Percentiles rank a stretch among this genome's conserved stretches.
phyloP scores from a whole-genome alignment of 2,329 filamentous ascomycete species.

The Aspergillus melleus region DNA sequence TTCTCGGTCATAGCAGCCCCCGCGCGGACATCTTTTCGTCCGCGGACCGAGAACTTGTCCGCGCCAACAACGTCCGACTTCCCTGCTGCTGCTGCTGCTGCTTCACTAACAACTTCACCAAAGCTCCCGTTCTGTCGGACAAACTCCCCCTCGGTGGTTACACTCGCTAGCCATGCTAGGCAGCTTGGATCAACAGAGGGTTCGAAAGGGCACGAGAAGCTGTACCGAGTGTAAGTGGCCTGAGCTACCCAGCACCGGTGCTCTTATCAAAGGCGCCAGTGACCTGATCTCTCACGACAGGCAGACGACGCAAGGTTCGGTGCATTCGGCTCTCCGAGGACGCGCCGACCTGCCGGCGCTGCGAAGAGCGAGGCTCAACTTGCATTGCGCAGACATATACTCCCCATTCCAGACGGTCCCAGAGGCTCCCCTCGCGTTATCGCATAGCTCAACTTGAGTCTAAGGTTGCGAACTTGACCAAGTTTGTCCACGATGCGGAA shows the following conservation, averaged over 20 bases:
- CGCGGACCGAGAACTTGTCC: neutral
- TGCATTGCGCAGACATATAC: conserved; percentile 17
- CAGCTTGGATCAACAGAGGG: neutral
- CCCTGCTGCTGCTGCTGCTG: neutral
- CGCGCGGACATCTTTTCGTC: neutral
- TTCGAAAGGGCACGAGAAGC: conserved; percentile 20
- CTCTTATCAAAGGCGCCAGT: neutral
- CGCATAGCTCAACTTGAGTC: conserved; percentile 20
- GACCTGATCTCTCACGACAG: conserved; percentile 2
- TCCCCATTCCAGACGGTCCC: conserved; percentile 8
- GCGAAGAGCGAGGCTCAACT: conserved; percentile 15
- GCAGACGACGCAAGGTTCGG: conserved; percentile 20
- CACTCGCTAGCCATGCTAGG: conserved; percentile 8
- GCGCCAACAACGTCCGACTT: conserved; percentile 1
- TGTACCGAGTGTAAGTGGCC: conserved; percentile 22
- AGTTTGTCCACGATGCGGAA: conserved; percentile 13
- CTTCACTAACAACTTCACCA: neutral
- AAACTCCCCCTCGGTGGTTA: neutral
- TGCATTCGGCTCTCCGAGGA: conserved; percentile 17
- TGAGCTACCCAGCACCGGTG: neutral
- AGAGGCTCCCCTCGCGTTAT: conserved; percentile 16
- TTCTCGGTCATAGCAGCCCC: neutral
- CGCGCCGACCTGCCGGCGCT: conserved; percentile 17
- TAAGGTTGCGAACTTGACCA: conserved; percentile 16
- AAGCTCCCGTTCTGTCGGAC: neutral